phyloP scores from a whole-genome alignment of 495 filamentous ascomycete species.

The Neurospora africana region DNA sequence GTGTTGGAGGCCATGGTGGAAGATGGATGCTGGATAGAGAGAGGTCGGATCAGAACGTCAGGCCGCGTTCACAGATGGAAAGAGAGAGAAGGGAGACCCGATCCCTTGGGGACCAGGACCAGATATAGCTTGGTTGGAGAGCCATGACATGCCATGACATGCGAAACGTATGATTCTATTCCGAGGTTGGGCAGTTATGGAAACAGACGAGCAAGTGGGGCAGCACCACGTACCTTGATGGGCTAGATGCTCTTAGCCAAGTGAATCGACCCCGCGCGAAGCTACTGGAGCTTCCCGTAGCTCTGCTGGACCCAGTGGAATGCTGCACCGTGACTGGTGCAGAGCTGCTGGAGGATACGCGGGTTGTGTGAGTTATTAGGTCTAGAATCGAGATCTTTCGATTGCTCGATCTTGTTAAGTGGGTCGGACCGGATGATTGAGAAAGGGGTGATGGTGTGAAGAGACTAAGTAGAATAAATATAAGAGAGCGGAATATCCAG shows the following conservation, averaged over 20 bases:
- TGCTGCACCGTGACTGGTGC: background rate
- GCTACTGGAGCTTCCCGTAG: background rate
- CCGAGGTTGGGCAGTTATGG: background rate
- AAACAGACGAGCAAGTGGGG: background rate
- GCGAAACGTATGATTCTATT: background rate
- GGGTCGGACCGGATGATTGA: background rate
- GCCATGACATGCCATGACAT: background rate
- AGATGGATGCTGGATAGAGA: background rate
- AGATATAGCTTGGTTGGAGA: background rate
- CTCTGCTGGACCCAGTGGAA: background rate
- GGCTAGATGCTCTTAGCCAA: background rate
- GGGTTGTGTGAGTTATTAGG: background rate
- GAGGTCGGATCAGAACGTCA: background rate
- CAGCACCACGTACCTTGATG: background rate
- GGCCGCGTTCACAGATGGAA: background rate
- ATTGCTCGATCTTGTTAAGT: background rate
- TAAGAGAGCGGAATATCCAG: background rate
- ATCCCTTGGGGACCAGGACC: background rate
- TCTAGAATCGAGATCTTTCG: background rate
- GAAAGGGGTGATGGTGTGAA: background rate
- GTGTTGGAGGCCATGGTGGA: conserved; percentile 4
- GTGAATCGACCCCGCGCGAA: background rate
- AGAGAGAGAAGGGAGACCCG: background rate
- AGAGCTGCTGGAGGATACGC: background rate
- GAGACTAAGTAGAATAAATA: background rate